Base-by-base conservation (phyloP, 352 stramenopile species). In the Globisporangium ultimum region DNA sequence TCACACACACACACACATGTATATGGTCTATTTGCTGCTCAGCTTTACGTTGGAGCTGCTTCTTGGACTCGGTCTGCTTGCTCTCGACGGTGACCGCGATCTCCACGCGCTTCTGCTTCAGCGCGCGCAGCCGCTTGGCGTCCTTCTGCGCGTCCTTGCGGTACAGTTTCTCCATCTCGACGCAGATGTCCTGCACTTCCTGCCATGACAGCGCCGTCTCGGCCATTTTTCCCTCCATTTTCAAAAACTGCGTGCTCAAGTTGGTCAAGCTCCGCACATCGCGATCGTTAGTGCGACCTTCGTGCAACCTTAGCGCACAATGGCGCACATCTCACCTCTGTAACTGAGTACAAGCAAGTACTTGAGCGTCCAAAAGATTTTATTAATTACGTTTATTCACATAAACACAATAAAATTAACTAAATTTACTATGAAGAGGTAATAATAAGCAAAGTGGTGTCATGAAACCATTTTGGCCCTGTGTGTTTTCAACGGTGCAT, bases 151-250 rank as follows among this genome's bases (percentile, higher is more conserved):
- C 80, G 55, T 87, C 80, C n/a, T 74, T 53, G 49, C 80, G 74
- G 55, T 84, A 86, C 41, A 90, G 71, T 22, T 66, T 70, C 58
- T 92, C 83, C 53, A 92, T 58, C 42, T 89, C 75, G 20, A 55
- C 69, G 63, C 78, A 81, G 66, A 92, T 89, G 45, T 77, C 70
- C 63, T 85, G 72, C 66, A 92, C 74, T 22, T 92, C 80, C 12
- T 72, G 53, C 79, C 76, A 88, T 40, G 74, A 84, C 22, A 89
- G 72, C 58, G 60, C 34, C 22, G 34, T 62, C n/a, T 55, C 53
- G 32, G 58, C 43, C 54, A 61, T 62, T 36, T 32, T 76, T 67
- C 52, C 63, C 53, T 68, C 56, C 63, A 68, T 70, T 43, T 66
- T 72, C 38, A 65, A 58, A 65, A 64, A 18, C 40, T 5, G 40